Conservation (phyloP, 2,329 filamentous ascomycete species). For the Paradendryphiella salina region DNA sequence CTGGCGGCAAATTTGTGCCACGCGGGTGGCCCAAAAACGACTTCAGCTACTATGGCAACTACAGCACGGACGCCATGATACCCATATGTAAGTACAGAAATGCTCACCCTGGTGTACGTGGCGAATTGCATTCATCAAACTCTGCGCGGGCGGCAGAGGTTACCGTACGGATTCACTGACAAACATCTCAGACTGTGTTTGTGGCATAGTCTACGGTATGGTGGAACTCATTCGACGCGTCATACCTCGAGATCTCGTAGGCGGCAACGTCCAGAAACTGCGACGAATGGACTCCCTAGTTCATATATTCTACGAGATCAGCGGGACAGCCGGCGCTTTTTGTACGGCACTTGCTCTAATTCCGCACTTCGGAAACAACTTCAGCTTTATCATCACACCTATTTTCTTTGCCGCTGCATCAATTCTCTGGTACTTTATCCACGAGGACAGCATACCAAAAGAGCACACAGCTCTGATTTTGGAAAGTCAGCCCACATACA, state of each 20-base stretch:
- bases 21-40: conserved; percentile 43
- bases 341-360: conserved; percentile 57
- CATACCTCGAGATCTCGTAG: conserved; percentile 57
- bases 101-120: neutral
- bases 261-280: conserved; percentile 56
- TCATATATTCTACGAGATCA: conserved; percentile 55
- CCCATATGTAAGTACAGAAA: conserved; percentile 47
- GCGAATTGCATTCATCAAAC: neutral
- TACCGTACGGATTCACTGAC: conserved; percentile 11
- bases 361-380: conserved; percentile 56
- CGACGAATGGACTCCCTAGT: conserved; percentile 53
- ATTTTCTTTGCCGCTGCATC: conserved; percentile 53
- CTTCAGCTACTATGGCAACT: conserved; percentile 54
- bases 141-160: neutral
- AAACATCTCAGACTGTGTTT: conserved; percentile 24
- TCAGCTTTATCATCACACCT: conserved; percentile 56
- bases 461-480: conserved; percentile 28
- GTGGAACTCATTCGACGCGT: conserved; percentile 57
- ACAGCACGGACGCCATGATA: conserved; percentile 56
- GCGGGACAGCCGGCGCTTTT: conserved; percentile 55
- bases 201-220: conserved; percentile 50
- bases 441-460: conserved; percentile 43
- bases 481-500: conserved; percentile 40
- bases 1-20: conserved; percentile 52
- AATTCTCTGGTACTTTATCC: conserved; percentile 53